phyloP scores from a whole-genome alignment of 352 stramenopile genomes.

The Blastocystis sp. region DNA sequence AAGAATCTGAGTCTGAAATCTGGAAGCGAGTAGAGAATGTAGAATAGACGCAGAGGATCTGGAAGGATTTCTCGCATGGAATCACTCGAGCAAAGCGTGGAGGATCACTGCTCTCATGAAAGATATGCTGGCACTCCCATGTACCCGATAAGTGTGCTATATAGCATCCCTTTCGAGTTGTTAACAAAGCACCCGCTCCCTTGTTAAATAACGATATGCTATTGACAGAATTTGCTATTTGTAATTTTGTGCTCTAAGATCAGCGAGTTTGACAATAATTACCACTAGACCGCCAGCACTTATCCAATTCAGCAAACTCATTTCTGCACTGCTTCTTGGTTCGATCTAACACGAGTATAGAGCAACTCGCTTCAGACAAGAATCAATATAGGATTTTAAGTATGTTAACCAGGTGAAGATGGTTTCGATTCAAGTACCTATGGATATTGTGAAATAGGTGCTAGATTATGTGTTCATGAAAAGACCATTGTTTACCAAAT shows the following conservation, averaged over 20 bases:
- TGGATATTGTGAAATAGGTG: too few species aligned
- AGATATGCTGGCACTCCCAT: background rate
- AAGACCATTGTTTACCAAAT: too few species aligned
- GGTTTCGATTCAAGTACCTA: too few species aligned
- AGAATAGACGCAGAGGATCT: slow-evolving; percentile 23
- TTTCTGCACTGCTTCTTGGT: too few species aligned
- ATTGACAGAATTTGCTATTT: background rate
- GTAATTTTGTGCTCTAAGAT: background rate
- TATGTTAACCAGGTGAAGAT: too few species aligned
- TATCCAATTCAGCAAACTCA: background rate
- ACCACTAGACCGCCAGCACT: background rate
- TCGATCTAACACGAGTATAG: too few species aligned
- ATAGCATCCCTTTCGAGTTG: background rate
- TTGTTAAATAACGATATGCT: background rate
- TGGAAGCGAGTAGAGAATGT: background rate
- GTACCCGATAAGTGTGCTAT: background rate
- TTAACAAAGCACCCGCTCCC: background rate
- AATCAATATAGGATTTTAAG: too few species aligned
- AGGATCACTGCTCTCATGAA: background rate
- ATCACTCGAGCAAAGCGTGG: background rate
- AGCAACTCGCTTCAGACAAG: too few species aligned
- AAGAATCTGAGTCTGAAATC: background rate
- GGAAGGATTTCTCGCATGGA: background rate
- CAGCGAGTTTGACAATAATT: background rate
- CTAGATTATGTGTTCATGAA: too few species aligned